phyloP scores from a whole-genome alignment of 257 asterid species.

The Knoxia roxburghii region DNA sequence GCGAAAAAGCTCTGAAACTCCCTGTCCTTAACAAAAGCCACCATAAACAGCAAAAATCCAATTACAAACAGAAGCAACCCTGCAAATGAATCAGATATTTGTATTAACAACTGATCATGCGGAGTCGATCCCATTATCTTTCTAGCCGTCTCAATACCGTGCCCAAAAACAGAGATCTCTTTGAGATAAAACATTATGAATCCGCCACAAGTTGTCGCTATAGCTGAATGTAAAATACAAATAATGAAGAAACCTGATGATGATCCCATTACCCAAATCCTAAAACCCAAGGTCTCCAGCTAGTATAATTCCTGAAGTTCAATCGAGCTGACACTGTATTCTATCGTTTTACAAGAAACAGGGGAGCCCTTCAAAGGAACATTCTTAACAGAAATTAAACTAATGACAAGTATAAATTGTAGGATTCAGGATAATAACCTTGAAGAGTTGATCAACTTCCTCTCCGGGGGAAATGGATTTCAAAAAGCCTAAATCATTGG shows the following conservation, averaged over 20 bases:
- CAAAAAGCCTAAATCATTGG: not conserved
- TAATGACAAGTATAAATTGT: conserved; percentile 18
- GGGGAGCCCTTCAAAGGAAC: not conserved
- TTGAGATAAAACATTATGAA: conserved; percentile 54
- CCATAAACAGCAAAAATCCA: conserved; percentile 59
- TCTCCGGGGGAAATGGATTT: not conserved
- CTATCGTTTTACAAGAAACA: not conserved
- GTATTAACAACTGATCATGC: conserved; percentile 47
- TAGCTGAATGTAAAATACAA: conserved; percentile 49
- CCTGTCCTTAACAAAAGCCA: conserved; percentile 57
- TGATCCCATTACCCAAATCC: conserved; percentile 34
- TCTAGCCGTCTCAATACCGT: conserved; percentile 47
- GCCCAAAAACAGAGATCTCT: conserved; percentile 51
- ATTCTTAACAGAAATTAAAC: not conserved
- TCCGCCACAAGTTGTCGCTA: conserved; percentile 41
- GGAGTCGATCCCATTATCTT: conserved; percentile 62
- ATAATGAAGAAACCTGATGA: conserved; percentile 42
- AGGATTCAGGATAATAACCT: conserved; percentile 10
- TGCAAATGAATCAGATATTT: conserved; percentile 51
- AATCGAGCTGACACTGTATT: not conserved
- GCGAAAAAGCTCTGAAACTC: conserved; percentile 65
- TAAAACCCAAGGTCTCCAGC: conserved; percentile 21
- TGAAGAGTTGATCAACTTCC: not conserved
- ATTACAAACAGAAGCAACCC: conserved; percentile 54
- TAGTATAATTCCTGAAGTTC: not conserved